Percentiles rank a stretch among this genome's conserved stretches.
Evolutionary conservation across 139 green algal species (phyloP).

Genomic region (Chlamydomonas applanata): DNA sequence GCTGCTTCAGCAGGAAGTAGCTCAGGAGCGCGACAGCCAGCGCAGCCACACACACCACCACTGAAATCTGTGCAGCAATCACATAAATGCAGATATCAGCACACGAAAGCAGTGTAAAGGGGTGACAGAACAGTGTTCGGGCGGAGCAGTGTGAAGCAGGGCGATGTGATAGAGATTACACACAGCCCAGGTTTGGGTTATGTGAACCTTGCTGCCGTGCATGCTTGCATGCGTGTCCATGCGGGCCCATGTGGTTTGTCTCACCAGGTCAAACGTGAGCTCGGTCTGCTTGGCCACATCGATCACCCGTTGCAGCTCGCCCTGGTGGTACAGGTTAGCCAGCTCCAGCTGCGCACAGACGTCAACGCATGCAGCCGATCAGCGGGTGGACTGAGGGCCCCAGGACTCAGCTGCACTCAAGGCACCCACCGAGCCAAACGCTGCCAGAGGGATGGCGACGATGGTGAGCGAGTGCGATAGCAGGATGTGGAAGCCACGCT

Average conservation of each 20-base stretch:
- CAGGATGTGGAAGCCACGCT: conserved; percentile 80
- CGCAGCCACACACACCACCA: conserved; percentile 59
- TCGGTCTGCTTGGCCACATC: conserved; percentile 71
- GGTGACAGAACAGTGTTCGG: too few relatives aligned
- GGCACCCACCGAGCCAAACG: conserved; percentile 10
- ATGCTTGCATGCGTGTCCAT: too few relatives aligned
- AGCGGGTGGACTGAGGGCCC: not conserved
- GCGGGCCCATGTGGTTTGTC: not conserved
- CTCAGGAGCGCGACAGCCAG: conserved; percentile 55
- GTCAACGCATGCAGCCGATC: not conserved
- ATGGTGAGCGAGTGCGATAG: conserved; percentile 65
- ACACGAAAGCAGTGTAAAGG: too few relatives aligned
- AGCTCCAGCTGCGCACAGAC: conserved; percentile 71
- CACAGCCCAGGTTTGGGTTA: not conserved
- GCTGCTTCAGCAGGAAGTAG: conserved; percentile 72
- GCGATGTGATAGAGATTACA: not conserved
- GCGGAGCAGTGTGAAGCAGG: too few relatives aligned
- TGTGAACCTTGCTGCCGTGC: too few relatives aligned
- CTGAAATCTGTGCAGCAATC: conserved; percentile 60
- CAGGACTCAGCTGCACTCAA: not conserved
- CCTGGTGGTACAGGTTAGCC: conserved; percentile 70
- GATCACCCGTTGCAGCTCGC: conserved; percentile 70
- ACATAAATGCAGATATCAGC: too few relatives aligned
- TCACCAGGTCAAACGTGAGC: conserved; percentile 88
- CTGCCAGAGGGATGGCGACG: conserved; percentile 58